Base-by-base conservation (phyloP, 352 stramenopile genomes). In the Labyrinthula sp. region DNA sequence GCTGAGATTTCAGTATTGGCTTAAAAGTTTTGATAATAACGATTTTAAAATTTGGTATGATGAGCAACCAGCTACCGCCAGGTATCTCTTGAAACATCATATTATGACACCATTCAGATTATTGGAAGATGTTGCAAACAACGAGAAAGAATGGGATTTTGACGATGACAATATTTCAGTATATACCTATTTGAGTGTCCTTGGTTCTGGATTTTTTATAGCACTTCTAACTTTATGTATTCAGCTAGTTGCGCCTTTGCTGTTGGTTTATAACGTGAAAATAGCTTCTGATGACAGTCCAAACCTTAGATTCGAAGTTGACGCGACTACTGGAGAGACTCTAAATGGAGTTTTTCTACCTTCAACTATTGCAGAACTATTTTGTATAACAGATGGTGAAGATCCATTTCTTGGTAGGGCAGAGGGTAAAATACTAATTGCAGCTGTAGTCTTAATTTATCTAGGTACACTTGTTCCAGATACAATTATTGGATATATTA, bases 401-500 rank as follows among this genome's bases (percentile, higher is more conserved):
- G n/a, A n/a, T n/a, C n/a, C n/a, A n/a, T n/a, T n/a, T n/a, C n/a
- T n/a, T n/a, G n/a, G n/a, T n/a, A n/a, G n/a, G n/a, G 15, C 14
- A 14, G 36, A 39, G 24, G 57, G 54, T 22, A 59, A 59, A 37
- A 26, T 35, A 38, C 64, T 66, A 58, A 43, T 59, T 33, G 38
- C 61, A 35, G 38, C 43, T 0, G 58, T 67, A 12, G 24, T 65
- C 21, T n/a, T 59, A 12, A 59, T 60, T 20, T 67, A 67, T 35
- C 23, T 61, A 5, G 54, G 60, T 47, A 65, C 50, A 20, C 31
- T 66, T 6, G 54, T 61, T 29, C 46, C 45, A 41, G 60, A 60
- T 48, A 55, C 10, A 31, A 57, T 48, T 0, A 15, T 12, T 7
- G 15, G 10, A 1, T 60, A 61, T 10, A 61, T 58, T 31, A 47